Base-by-base conservation (phyloP, 768 basidiomycete species). In the Macrolepiota dolichaula region DNA sequence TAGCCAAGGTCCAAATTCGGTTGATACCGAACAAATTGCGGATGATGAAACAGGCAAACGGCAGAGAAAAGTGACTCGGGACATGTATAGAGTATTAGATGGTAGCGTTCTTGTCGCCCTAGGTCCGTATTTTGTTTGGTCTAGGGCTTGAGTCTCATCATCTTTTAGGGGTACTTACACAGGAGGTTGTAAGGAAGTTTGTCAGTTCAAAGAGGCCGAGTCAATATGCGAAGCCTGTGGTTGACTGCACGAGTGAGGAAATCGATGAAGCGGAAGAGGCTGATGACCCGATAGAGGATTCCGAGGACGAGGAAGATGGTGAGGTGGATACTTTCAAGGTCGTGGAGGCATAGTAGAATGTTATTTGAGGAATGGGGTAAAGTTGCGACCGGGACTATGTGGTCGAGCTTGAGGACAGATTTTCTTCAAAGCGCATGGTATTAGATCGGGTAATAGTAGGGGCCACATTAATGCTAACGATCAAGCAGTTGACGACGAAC, bases 61-160 rank as follows among this genome's bases (percentile, higher is more conserved):
- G 62, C 66, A 57, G 62, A 70, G 29, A 51, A 46, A 37, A 24
- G 42, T 75, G 32, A 69, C 73, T 29, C 74, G 77, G 63, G 87
- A 90, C 64, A 92, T 92, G 91, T 92, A 91, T 69, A 88, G 81
- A 66, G 77, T 82, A 2, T 77, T 91, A 63, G 87, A 91, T 65
- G 91, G 91, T 3, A 85, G 87, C 10, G 87, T 88, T 3, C 77
- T 92, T 47, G 77, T 92, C 71, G 88, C 84, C 2, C 77, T 92
- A 63, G 88, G 91, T 90, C 36, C 24, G 79, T 73, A n/a, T 22
- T 19, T 51, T 25, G 25, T 19, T 51, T 1, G 6, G 15, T 35
- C 15, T 40, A 29, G 29, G 4, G 47, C 37, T 47, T 56, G 61
- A 12, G 22, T 51, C 25, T 51, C 44, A 17, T 51, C 12, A 44